Evolutionary conservation across 75 land plant species (phyloP).

Genomic region (Picea sitchensis): DNA sequence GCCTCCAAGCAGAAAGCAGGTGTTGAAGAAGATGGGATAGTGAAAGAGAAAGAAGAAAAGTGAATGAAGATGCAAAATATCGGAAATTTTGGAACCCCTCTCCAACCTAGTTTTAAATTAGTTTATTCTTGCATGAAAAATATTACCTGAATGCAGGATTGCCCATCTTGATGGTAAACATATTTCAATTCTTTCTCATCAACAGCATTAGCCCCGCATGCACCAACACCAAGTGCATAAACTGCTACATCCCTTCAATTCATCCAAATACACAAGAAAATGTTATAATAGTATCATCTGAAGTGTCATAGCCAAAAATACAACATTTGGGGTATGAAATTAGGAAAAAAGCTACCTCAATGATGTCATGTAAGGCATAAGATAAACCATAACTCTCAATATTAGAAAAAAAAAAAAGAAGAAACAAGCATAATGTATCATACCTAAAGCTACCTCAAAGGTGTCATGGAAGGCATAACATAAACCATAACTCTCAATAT

Average conservation of each 20-base stretch:
- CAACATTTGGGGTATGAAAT: not conserved
- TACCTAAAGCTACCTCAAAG: not conserved
- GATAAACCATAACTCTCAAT: not conserved
- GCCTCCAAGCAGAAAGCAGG: no score
- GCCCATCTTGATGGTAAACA: constrained; percentile 81
- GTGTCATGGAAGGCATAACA: not conserved
- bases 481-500: not conserved
- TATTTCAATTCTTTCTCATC: constrained; percentile 83
- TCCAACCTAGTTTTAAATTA: not conserved
- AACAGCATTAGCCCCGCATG: constrained; percentile 65
- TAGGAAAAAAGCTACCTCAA: not conserved
- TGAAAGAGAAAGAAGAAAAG: no score
- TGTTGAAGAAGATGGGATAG: no score
- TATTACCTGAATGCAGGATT: constrained; percentile 59
- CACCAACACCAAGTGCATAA: constrained; percentile 93
- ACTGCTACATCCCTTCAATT: constrained; percentile 69
- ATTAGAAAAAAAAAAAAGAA: not conserved
- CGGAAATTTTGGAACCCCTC: no score
- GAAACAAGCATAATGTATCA: not conserved
- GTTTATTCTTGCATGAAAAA: not conserved
- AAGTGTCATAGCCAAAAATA: not conserved
- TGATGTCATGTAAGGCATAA: not conserved
- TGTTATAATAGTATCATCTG: not conserved
- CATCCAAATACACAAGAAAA: constrained; percentile 6
- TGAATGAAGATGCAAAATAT: no score